These are phyloP conservation scores for Polytolypa hystricis DNA, from an alignment of 2,329 filamentous ascomycete genomes.

Conservation along the genomic window DNA sequence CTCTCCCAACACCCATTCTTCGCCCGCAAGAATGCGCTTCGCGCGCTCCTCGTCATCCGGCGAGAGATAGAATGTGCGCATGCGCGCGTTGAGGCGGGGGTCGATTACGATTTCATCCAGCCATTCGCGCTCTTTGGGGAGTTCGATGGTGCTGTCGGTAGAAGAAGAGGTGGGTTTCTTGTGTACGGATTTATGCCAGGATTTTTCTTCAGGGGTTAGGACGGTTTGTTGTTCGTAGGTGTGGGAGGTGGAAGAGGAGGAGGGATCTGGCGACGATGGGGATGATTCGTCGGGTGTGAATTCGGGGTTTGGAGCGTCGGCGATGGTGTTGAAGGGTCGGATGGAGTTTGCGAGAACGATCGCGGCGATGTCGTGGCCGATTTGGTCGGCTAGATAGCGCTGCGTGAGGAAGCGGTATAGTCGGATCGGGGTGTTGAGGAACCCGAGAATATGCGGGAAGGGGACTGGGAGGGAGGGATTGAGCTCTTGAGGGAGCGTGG, in stretches of 20 bases:
- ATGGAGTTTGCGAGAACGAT: conserved; percentile 53
- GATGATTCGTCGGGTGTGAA: conserved; percentile 13
- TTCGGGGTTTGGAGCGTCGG: conserved; percentile 16
- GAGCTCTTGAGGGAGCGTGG: conserved; percentile 57
- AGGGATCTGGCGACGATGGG: conserved; percentile 32
- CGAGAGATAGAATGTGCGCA: conserved; percentile 65
- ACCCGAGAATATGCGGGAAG: conserved; percentile 85
- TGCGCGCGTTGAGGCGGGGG: conserved; percentile 60
- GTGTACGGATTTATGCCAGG: conserved; percentile 76
- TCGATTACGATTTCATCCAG: conserved; percentile 64
- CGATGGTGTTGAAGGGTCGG: conserved; percentile 29
- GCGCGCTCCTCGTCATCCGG: conserved; percentile 60
- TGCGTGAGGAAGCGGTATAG: conserved; percentile 78
- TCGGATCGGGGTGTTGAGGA: conserved; percentile 77
- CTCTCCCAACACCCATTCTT: conserved; percentile 60
- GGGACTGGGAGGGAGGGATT: conserved; percentile 60
- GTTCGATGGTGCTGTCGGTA: conserved; percentile 26
- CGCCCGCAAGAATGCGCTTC: conserved; percentile 48
- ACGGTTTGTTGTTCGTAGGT: conserved; percentile 53
- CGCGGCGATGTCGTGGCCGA: conserved; percentile 79
- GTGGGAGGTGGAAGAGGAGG: conserved; percentile 20
- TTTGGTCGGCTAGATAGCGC: conserved; percentile 70
- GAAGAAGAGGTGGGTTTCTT: conserved; percentile 29
- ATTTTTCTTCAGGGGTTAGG: conserved; percentile 59
- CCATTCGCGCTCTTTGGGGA: conserved; percentile 61